phyloP scores from a whole-genome alignment of 2,329 filamentous ascomycete species.

The Alternaria sp. region DNA sequence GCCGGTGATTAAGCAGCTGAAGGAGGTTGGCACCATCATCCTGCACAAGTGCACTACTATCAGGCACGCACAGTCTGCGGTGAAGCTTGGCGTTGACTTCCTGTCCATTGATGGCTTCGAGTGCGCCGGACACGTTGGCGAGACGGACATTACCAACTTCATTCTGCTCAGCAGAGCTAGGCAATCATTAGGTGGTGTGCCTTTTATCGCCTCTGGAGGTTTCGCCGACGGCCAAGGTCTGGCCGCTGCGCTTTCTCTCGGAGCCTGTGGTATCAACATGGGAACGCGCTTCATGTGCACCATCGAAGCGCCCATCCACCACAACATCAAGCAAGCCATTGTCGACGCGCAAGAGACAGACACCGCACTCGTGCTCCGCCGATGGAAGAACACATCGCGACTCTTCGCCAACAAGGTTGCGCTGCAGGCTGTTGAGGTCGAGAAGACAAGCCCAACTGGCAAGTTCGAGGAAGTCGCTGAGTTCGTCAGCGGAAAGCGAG shows the following conservation, averaged over 20 bases:
- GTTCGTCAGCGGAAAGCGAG: conserved; percentile 87
- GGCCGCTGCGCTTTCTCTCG: conserved; percentile 86
- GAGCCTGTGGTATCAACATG: conserved; percentile 97
- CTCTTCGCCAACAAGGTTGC: conserved; percentile 92
- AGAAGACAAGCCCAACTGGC: conserved; percentile 80
- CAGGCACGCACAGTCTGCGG: conserved; percentile 85
- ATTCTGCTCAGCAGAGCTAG: conserved; percentile 85
- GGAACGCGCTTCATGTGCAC: conserved; percentile 98
- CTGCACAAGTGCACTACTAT: conserved; percentile 99
- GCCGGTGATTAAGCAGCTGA: conserved; percentile 87
- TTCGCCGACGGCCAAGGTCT: conserved; percentile 95
- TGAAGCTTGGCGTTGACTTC: conserved; percentile 96
- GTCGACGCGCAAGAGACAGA: conserved; percentile 88
- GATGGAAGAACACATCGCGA: conserved; percentile 92
- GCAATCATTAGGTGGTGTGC: conserved; percentile 75
- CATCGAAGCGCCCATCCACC: conserved; percentile 87
- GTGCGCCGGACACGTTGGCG: conserved; percentile 89
- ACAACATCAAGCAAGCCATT: conserved; percentile 92
- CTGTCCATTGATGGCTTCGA: conserved; percentile 97
- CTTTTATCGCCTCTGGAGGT: conserved; percentile 94
- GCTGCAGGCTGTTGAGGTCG: conserved; percentile 78
- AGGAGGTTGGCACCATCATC: conserved; percentile 77
- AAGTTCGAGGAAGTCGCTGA: conserved; percentile 90
- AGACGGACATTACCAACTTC: conserved; percentile 88
- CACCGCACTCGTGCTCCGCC: conserved; percentile 82